Base-by-base conservation (phyloP, 331 rosid species). In the Pyracantha coccinea region DNA sequence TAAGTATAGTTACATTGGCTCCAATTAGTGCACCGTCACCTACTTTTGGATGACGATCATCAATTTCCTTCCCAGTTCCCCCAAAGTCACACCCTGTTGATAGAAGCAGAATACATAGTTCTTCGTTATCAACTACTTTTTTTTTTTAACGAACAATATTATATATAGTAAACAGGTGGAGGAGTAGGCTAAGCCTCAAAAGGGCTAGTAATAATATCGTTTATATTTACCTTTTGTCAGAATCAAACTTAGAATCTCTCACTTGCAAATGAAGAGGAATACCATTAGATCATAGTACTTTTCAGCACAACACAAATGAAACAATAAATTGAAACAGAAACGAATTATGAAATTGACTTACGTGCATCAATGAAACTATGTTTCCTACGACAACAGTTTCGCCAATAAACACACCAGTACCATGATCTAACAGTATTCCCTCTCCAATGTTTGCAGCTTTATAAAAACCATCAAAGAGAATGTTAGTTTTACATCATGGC, bases 321-420 rank as follows among this genome's bases (percentile, higher is more conserved):
- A 4, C 35, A 3, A 44, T 33, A 11, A 77, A 35, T 47, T 5
- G 75, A n/a, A 71, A 75, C 70, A 59, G 12, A 58, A 71, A 59
- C 1, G 41, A 72, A 70, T 71, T 71, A 75, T 64, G 75, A 74
- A 79, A 74, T 77, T 21, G 70, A 79, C 92, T 84, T 86, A 87
- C 98, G 10, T 93, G 98, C 98, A 94, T 90, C 80, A 91, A 55
- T 82, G 98, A 94, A 78, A 94, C 98, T 86, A 97, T 85, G 83
- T 91, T 90, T 74, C 98, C 97, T 78, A 91, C 80, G 66, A 87
- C 82, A 80, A 97, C 96, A 81, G 98, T 94, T 88, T 94, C 98
- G 63, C 98, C 98, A 80, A 94, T 91, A 82, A 94, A 97, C 81
- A 94, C 88, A 78, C 98, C 97, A 6, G 97, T 91, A 23, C 86